Conservation (phyloP, 2,329 filamentous ascomycete species). For the Neopestalotiopsis clavispora region DNA sequence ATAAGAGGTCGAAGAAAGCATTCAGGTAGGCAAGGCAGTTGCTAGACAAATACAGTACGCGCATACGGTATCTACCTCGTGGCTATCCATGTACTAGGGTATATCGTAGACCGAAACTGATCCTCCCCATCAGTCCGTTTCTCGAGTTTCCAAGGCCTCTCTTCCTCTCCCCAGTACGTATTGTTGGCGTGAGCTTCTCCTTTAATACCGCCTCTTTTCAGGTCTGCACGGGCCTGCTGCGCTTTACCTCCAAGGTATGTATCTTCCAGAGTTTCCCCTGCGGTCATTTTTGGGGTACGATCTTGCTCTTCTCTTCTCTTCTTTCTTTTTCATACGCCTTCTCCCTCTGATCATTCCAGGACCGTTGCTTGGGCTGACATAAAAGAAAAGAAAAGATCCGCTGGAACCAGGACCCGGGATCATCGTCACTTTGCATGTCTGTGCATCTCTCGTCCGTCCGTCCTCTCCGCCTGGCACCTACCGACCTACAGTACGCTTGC, state of each 20-base stretch:
- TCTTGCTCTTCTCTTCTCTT: background rate
- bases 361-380: background rate
- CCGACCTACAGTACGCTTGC: background rate
- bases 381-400: background rate
- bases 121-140: background rate
- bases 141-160: background rate
- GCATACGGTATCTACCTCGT: background rate
- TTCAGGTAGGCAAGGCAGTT: background rate
- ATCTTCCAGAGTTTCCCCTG: background rate
- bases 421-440: conserved; percentile 5
- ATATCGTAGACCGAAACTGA: background rate
- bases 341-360: background rate
- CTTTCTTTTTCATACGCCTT: background rate
- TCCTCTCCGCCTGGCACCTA: background rate
- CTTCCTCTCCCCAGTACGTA: background rate
- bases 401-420: background rate
- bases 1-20: background rate
- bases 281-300: background rate
- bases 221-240: background rate
- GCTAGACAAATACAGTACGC: background rate
- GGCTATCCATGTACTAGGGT: background rate
- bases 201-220: background rate
- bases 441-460: background rate
- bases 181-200: conserved; percentile 4
- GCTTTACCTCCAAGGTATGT: background rate